Conservation (phyloP, 2,329 filamentous ascomycete species). For the Cladosporium austrohemisphaericum region DNA sequence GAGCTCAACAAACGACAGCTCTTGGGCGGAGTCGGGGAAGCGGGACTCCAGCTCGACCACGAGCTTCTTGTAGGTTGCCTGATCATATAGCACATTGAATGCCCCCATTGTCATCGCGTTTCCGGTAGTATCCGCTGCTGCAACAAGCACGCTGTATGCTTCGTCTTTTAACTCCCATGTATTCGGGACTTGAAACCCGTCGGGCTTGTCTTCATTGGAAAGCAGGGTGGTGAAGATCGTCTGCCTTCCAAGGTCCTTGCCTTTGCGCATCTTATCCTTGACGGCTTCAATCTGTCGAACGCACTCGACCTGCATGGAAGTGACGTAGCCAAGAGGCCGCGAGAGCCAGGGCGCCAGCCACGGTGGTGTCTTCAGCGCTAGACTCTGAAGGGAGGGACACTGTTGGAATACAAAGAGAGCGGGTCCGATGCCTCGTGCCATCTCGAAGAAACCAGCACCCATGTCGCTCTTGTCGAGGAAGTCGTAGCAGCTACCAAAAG, state of each 20-base stretch:
- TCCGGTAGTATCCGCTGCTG: conserved; percentile 35
- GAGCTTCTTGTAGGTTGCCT: conserved; percentile 21
- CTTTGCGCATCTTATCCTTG: conserved; percentile 1
- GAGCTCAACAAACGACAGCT: neutral
- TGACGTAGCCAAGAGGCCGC: conserved; percentile 19
- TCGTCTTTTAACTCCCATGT: conserved; percentile 29
- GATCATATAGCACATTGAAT: conserved; percentile 31
- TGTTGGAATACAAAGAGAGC: conserved; percentile 25
- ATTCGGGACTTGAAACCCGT: conserved; percentile 24
- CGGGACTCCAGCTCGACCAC: neutral
- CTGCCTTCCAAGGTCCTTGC: neutral
- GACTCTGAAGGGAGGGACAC: conserved; percentile 19
- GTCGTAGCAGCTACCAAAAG: conserved; percentile 30
- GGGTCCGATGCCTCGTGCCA: conserved; percentile 23
- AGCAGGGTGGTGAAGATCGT: neutral
- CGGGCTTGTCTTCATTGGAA: conserved; percentile 14
- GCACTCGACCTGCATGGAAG: conserved; percentile 21
- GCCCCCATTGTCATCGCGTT: conserved; percentile 33
- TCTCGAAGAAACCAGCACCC: conserved; percentile 25
- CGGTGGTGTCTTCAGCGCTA: conserved; percentile 24
- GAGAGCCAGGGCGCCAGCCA: conserved; percentile 25
- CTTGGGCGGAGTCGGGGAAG: neutral
- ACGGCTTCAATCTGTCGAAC: conserved; percentile 22
- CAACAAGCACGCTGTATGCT: conserved; percentile 28
- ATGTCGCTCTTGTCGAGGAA: conserved; percentile 27